Percentiles rank a stretch among this genome's conserved stretches.
Evolutionary conservation across 306 rosid genomes (phyloP).

Genomic region (Fagus sylvatica): DNA sequence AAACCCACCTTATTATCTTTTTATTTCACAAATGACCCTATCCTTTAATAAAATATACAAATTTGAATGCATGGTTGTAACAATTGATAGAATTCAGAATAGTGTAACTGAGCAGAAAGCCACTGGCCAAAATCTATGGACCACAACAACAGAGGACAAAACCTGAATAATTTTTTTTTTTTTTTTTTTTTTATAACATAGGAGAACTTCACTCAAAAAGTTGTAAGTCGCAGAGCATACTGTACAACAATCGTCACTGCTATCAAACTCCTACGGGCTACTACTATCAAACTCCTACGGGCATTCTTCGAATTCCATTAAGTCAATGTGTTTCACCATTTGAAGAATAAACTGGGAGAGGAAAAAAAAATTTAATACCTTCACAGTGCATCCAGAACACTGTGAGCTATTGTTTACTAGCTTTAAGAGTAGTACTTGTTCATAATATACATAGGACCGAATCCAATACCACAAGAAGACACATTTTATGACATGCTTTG

Average conservation of each 20-base stretch:
- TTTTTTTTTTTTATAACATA: background rate
- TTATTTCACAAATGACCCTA: background rate
- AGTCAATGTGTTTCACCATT: too few species aligned
- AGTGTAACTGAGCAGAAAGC: background rate
- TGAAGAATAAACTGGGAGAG: too few species aligned
- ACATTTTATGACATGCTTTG: background rate
- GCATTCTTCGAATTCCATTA: background rate
- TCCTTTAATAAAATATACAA: background rate
- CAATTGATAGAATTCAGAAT: background rate
- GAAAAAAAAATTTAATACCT: background rate
- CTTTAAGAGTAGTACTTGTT: background rate
- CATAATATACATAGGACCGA: background rate
- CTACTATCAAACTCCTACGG: too few species aligned
- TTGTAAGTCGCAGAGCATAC: too few species aligned
- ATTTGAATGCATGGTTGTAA: background rate
- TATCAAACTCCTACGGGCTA: too few species aligned
- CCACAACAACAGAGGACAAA: background rate
- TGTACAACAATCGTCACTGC: too few species aligned
- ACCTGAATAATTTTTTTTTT: background rate
- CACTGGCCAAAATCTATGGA: background rate
- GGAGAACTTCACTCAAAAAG: too few species aligned
- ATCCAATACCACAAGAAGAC: background rate
- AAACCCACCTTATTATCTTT: background rate
- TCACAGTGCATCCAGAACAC: background rate
- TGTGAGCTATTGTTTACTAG: background rate